Base-by-base conservation (phyloP, 148 eudicot species). In the Limonium bicolor region DNA sequence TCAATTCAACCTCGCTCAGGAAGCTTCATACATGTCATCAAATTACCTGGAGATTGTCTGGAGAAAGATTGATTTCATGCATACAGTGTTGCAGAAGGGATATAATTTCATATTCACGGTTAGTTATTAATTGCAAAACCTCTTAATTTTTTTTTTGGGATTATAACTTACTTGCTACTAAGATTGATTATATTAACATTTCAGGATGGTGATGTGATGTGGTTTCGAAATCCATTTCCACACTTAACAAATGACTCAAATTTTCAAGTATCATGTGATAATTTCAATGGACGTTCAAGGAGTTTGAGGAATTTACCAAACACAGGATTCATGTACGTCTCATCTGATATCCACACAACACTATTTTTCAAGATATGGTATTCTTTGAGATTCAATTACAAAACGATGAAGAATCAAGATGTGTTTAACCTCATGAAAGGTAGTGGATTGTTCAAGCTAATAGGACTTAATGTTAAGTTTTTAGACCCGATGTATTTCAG, bases 151-250 rank as follows among this genome's bases (percentile, higher is more conserved):
- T 8, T 29, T n/a, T 29, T 8, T 7, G 12, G 10, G 33, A 7
- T 3, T 29, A 3, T n/a, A 29, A 7, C 12, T 29, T 7, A 8
- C 12, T 7, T 8, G 7, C 10, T 29, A 29, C 10, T 29, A 29
- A 8, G 12, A 1, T 8, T 29, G 33, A 8, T 1, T 29, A 29
- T 29, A n/a, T 29, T 29, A 7, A n/a, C 33, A 8, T 29, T 29
- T 29, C 73, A 77, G 84, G 84, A 77, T 55, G 70, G 76, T 20
- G 79, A 77, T 63, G 39, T 72, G 31, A 66, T 77, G 84, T 77
- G 84, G 84, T 60, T 77, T 53, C 65, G 84, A 58, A 63, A 72
- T 67, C 84, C 84, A 27, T 72, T 72, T 57, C 52, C 63, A 1
- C 79, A 33, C 48, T 63, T 77, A 51, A 53, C 46, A 30, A 54